Conservation (phyloP, 2,329 filamentous ascomycete genomes). For the Hypoxylon sp. region DNA sequence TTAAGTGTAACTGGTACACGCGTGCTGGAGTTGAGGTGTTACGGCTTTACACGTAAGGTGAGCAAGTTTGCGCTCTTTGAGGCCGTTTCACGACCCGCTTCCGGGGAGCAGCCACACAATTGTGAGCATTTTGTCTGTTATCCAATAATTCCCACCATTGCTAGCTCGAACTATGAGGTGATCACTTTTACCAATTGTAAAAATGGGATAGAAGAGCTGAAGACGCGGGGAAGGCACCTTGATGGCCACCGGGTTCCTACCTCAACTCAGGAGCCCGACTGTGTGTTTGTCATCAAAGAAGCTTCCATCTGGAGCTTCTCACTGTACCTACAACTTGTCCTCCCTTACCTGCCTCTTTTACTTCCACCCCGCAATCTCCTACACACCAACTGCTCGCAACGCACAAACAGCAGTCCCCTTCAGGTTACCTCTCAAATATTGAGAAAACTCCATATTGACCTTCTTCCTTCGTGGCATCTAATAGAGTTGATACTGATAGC, state of each 20-base stretch:
- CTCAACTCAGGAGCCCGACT: background rate
- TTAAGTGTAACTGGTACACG: slow-evolving; percentile 9
- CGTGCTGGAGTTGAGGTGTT: slow-evolving; percentile 10
- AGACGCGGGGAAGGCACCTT: slow-evolving; percentile 36
- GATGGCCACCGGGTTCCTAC: slow-evolving; percentile 26
- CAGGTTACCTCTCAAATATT: background rate
- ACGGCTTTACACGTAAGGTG: slow-evolving; percentile 35
- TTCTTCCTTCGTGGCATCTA: background rate
- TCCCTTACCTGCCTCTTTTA: background rate
- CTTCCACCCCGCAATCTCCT: background rate
- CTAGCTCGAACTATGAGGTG: background rate
- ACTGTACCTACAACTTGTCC: slow-evolving; percentile 3
- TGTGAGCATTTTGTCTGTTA: background rate
- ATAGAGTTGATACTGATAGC: background rate
- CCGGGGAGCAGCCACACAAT: slow-evolving; percentile 14
- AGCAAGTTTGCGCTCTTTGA: slow-evolving; percentile 53
- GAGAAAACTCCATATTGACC: too few species aligned
- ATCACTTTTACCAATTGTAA: background rate
- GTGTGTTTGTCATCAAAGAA: slow-evolving; percentile 24
- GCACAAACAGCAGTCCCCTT: background rate
- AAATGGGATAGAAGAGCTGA: slow-evolving; percentile 1
- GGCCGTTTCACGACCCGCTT: slow-evolving; percentile 36
- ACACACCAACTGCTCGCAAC: slow-evolving; percentile 2
- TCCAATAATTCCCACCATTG: background rate
- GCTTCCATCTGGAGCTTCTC: slow-evolving; percentile 12